Conservation (phyloP, 331 rosid species). For the Saraca asoca region DNA sequence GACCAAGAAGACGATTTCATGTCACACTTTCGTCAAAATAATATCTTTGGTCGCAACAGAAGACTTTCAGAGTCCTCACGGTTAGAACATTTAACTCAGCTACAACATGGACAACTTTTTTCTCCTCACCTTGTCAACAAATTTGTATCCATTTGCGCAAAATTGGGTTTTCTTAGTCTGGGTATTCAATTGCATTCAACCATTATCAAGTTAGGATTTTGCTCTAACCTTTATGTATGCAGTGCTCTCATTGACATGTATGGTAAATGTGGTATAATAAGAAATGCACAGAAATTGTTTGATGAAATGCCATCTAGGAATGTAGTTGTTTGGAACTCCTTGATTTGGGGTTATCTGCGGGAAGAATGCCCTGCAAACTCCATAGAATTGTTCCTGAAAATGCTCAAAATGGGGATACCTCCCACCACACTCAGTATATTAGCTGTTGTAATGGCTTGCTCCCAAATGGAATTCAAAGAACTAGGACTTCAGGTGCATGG, state of each 20-base stretch:
- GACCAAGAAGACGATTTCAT: not conserved
- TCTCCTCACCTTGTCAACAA: constrained; percentile 39
- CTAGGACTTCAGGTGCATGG: constrained; percentile 54
- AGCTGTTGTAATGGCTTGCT: constrained; percentile 45
- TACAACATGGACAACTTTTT: constrained; percentile 31
- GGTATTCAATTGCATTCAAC: constrained; percentile 34
- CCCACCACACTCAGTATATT: constrained; percentile 41
- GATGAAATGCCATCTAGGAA: constrained; percentile 42
- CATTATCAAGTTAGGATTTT: constrained; percentile 43
- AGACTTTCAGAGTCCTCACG: not conserved
- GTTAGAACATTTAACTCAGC: constrained; percentile 8
- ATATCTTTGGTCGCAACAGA: not conserved
- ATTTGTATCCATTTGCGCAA: constrained; percentile 36
- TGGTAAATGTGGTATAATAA: constrained; percentile 34
- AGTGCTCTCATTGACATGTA: constrained; percentile 43
- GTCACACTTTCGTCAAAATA: not conserved
- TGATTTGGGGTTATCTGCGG: constrained; percentile 23
- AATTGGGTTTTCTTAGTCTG: constrained; percentile 12
- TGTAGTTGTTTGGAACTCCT: constrained; percentile 38
- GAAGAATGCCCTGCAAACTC: not conserved
- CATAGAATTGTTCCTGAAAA: constrained; percentile 9
- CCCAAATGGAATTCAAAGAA: constrained; percentile 38
- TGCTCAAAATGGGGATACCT: constrained; percentile 11
- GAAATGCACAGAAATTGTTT: constrained; percentile 42
- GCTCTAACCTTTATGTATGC: constrained; percentile 36